Conservation (phyloP, 2,329 filamentous ascomycete genomes). For the Lizonia empirigonia region DNA sequence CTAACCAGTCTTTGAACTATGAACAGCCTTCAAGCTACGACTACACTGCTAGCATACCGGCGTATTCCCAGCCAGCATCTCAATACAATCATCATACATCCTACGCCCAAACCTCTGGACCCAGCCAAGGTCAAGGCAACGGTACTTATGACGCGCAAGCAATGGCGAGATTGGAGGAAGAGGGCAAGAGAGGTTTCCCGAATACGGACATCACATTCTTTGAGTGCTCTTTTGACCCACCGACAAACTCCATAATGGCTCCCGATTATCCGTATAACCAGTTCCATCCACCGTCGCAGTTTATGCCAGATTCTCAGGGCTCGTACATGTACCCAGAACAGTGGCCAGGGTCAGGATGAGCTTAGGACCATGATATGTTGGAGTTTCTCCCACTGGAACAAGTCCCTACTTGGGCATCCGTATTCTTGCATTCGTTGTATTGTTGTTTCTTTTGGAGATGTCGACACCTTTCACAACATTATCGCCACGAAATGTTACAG, state of each 20-base stretch:
- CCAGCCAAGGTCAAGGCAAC: not conserved
- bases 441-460: too few relatives aligned
- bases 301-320: not conserved
- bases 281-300: not conserved
- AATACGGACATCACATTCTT: not conserved
- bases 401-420: not conserved
- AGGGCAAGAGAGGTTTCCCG: not conserved
- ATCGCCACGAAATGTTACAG: too few relatives aligned
- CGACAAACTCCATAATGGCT: not conserved
- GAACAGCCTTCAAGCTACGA: not conserved
- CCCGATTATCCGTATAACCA: not conserved
- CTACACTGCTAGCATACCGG: not conserved
- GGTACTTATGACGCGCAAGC: constrained; percentile 1
- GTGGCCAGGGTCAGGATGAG: not conserved
- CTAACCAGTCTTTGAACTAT: not conserved
- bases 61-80: not conserved
- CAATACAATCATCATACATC: not conserved
- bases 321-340: constrained; percentile 1
- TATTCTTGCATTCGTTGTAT: constrained; percentile 3
- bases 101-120: constrained; percentile 2
- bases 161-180: constrained; percentile 1
- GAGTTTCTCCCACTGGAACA: not conserved
- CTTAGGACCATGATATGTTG: not conserved
- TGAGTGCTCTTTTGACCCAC: not conserved
- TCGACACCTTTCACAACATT: not conserved